Conservation (phyloP, 1,284 basidiomycete genomes). For the Ganoderma leucocontextum region DNA sequence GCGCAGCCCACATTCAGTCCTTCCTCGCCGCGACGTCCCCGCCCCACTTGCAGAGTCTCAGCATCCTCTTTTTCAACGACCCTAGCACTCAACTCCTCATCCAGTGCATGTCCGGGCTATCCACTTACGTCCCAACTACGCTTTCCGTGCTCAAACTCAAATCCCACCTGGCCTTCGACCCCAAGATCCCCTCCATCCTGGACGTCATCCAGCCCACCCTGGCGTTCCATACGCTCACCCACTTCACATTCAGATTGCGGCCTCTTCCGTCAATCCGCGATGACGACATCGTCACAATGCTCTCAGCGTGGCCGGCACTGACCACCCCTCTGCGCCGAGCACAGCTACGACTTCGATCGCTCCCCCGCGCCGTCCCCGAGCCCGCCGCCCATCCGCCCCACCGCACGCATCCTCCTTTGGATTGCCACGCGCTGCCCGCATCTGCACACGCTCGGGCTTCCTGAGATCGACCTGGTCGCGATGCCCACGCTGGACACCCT, state of each 20-base stretch:
- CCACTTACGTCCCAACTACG: neutral
- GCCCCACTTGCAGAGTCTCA: neutral
- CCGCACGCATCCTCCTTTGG: neutral
- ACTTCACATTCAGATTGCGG: neutral
- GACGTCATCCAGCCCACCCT: neutral
- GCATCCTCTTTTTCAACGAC: neutral
- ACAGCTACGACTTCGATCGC: too few relatives aligned
- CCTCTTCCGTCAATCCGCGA: neutral
- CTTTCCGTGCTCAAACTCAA: neutral
- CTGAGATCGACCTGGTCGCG: neutral
- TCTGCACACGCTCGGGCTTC: conserved; percentile 2
- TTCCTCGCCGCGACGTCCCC: neutral
- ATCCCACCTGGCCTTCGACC: neutral
- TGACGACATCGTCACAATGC: conserved; percentile 5
- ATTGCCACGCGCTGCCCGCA: neutral
- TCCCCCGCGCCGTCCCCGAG: too few relatives aligned
- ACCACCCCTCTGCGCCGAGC: neutral
- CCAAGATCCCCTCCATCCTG: neutral
- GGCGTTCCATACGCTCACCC: neutral
- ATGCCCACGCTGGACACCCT: neutral
- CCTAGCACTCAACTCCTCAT: neutral
- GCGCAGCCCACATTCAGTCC: neutral
- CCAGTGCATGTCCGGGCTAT: neutral
- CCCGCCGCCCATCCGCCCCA: neutral
- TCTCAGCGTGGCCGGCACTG: conserved; percentile 11